Percentiles rank a stretch among this genome's conserved stretches.
Conservation (phyloP, 1,284 basidiomycete genomes). For the Ustilago vetiveriae region DNA sequence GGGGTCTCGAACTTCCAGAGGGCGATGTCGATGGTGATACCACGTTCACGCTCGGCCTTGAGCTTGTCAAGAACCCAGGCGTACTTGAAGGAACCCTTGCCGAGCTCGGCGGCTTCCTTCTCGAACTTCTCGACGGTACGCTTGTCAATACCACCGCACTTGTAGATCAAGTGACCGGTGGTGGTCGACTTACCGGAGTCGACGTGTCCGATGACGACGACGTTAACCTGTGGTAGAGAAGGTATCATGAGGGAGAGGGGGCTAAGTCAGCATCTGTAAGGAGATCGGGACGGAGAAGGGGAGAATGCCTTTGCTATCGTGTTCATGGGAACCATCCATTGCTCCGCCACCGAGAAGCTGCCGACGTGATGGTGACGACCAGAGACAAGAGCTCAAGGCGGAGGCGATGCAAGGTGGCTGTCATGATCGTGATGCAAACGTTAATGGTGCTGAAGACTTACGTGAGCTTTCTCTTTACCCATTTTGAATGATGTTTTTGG, state of each 20-base stretch:
- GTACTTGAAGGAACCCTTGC: slow-evolving; percentile 97
- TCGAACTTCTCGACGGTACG: slow-evolving; percentile 99
- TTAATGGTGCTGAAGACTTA: slow-evolving; percentile 26
- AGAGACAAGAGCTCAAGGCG: background rate
- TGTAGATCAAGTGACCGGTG: slow-evolving; percentile 99
- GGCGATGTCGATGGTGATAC: slow-evolving; percentile 99
- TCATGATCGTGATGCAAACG: background rate
- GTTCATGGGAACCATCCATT: too few relatives aligned
- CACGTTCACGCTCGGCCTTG: slow-evolving; percentile 98
- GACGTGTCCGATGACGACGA: slow-evolving; percentile 68
- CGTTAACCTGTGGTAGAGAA: slow-evolving; percentile 61
- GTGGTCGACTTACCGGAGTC: slow-evolving; percentile 90
- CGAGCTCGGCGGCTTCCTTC: slow-evolving; percentile 99
- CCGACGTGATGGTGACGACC: slow-evolving; percentile 4
- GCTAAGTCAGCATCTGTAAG: background rate
- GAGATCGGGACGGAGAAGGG: background rate
- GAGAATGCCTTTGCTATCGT: too few relatives aligned
- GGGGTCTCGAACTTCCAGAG: slow-evolving; percentile 68
- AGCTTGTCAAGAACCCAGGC: slow-evolving; percentile 99
- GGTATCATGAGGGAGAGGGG: background rate
- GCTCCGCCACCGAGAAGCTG: too few relatives aligned
- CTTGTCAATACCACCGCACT: slow-evolving; percentile 99
- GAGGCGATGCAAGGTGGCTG: background rate
- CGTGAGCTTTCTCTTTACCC: slow-evolving; percentile 62
- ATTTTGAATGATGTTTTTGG: slow-evolving; percentile 51